Percentiles rank a stretch among this genome's conserved stretches.
Evolutionary conservation across 345 rosid species (phyloP).

Genomic region (Aquilaria sinensis): DNA sequence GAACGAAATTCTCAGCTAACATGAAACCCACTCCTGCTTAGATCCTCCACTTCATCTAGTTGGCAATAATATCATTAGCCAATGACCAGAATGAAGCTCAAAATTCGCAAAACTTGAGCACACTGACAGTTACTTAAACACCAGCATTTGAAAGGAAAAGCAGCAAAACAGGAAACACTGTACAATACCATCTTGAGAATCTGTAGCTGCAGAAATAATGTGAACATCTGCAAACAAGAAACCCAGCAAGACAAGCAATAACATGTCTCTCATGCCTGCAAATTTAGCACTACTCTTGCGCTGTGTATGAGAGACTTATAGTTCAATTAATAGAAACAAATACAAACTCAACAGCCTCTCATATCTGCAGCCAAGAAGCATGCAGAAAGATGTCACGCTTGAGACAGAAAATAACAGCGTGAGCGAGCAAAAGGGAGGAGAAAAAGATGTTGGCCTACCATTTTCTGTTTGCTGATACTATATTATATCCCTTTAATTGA

Average conservation of each 20-base stretch:
- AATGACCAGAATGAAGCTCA: neutral
- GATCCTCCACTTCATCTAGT: too few relatives aligned
- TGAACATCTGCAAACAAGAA: conserved; percentile 21
- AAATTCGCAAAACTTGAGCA: too few relatives aligned
- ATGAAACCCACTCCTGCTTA: too few relatives aligned
- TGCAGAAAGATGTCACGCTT: neutral
- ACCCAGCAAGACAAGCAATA: conserved; percentile 27
- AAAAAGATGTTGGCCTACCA: conserved; percentile 5
- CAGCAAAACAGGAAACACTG: neutral
- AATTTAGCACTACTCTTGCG: neutral
- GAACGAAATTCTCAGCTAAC: neutral
- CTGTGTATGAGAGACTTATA: too few relatives aligned
- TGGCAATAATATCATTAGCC: neutral
- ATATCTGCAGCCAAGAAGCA: conserved; percentile 1
- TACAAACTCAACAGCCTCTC: neutral
- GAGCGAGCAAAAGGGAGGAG: neutral
- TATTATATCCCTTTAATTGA: conserved; percentile 8
- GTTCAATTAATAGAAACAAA: neutral
- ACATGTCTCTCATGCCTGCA: conserved; percentile 17
- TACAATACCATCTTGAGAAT: conserved; percentile 58
- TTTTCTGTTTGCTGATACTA: conserved; percentile 4
- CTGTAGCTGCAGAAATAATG: conserved; percentile 35
- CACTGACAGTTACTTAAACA: too few relatives aligned
- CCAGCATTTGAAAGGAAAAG: neutral
- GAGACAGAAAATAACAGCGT: neutral